Evolutionary conservation across 108 stramenopile genomes (phyloP).

Genomic region (Fistulifera pelliculosa): DNA sequence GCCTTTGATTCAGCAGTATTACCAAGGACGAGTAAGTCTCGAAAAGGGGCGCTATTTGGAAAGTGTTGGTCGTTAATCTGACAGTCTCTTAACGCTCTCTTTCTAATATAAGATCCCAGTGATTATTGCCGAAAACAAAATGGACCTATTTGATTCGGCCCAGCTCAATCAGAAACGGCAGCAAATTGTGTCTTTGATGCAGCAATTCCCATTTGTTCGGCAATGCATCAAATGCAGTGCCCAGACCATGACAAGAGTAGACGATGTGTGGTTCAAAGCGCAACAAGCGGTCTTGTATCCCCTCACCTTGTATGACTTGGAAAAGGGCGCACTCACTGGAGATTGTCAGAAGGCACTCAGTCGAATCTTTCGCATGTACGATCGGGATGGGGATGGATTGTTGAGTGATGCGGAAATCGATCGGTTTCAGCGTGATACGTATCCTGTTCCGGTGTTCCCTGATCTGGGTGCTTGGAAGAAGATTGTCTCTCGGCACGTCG

Average conservation of each 20-base stretch:
- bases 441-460: constrained; percentile 46
- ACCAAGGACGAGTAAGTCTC: constrained; percentile 49
- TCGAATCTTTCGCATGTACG: constrained; percentile 75
- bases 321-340: constrained; percentile 39
- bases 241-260: constrained; percentile 60
- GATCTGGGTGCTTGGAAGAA: constrained; percentile 74
- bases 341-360: constrained; percentile 56
- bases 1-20: constrained; percentile 68
- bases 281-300: constrained; percentile 72
- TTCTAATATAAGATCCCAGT: constrained; percentile 53
- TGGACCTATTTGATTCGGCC: constrained; percentile 60
- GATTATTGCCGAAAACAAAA: constrained; percentile 77
- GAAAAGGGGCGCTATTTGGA: no score
- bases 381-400: constrained; percentile 58
- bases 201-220: constrained; percentile 70
- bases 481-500: constrained; percentile 21
- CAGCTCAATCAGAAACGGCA: constrained; percentile 47
- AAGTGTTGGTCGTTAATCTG: background rate
- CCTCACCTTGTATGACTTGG: constrained; percentile 62
- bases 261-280: constrained; percentile 71
- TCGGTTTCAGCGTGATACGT: constrained; percentile 57
- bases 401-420: constrained; percentile 66
- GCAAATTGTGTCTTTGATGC: constrained; percentile 65
- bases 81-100: background rate
- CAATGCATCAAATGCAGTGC: constrained; percentile 83